phyloP scores from a whole-genome alignment of 768 basidiomycete species.

The Tricholoma sp. region DNA sequence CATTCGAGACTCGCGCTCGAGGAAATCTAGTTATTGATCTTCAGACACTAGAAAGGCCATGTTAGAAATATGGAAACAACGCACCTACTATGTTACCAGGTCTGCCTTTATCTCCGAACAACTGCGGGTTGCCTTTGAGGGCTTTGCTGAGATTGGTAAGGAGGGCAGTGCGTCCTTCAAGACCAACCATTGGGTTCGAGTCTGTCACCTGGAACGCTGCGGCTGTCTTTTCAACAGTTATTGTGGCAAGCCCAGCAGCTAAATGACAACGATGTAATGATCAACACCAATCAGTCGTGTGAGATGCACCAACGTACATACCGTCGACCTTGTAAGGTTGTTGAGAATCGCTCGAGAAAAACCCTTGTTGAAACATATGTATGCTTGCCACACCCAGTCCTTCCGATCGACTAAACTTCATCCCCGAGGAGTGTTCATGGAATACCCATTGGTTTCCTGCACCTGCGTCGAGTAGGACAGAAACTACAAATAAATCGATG shows the following conservation, averaged over 20 bases:
- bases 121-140: constrained; percentile 54
- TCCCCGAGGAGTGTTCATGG: constrained; percentile 50
- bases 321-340: constrained; percentile 80
- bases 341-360: constrained; percentile 64
- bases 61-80: constrained; percentile 5
- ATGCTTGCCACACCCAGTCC: constrained; percentile 88
- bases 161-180: constrained; percentile 80
- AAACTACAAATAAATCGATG: constrained; percentile 86
- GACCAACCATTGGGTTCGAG: constrained; percentile 83
- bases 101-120: constrained; percentile 70
- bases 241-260: constrained; percentile 67
- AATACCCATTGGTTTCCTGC: constrained; percentile 84
- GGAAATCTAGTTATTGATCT: constrained; percentile 48
- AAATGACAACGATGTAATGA: neutral
- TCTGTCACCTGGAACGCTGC: constrained; percentile 74
- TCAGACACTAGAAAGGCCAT: neutral
- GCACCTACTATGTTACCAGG: constrained; percentile 81
- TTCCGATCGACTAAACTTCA: constrained; percentile 61
- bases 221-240: constrained; percentile 58
- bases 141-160: constrained; percentile 71
- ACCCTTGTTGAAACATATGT: constrained; percentile 80
- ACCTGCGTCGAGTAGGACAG: constrained; percentile 92
- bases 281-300: neutral
- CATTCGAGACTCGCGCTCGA: constrained; percentile 48
- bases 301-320: constrained; percentile 27